phyloP scores from a whole-genome alignment of 805 yeast genomes.

The Lipomyces sp. region DNA sequence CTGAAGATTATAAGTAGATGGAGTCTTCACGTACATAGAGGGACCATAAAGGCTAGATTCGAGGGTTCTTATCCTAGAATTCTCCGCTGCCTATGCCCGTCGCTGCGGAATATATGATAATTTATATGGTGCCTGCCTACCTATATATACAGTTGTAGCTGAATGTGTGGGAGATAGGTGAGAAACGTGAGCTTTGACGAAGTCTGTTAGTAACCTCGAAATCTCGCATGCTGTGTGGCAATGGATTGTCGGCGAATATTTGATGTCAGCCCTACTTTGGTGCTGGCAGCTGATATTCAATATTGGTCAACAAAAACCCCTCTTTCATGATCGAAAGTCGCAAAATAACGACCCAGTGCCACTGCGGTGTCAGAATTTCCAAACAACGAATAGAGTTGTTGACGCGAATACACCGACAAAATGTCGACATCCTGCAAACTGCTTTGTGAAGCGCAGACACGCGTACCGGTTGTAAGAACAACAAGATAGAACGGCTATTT shows the following conservation, averaged over 20 bases:
- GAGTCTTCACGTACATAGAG: not conserved
- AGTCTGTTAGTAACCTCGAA: no score
- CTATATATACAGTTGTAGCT: no score
- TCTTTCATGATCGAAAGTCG: conserved; percentile 3
- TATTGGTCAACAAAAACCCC: conserved; percentile 4
- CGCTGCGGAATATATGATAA: no score
- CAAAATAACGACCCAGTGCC: conserved; percentile 19
- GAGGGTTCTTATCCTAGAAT: not conserved
- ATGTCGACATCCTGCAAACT: not conserved
- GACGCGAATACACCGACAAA: not conserved
- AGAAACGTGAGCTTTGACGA: no score
- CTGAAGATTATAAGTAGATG: not conserved
- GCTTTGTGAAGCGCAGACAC: conserved; percentile 17
- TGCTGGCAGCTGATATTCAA: not conserved
- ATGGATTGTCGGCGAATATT: no score
- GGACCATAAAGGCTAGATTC: not conserved
- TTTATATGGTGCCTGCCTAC: no score
- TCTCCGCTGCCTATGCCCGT: no score
- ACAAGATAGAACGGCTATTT: conserved; percentile 10
- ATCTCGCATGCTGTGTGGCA: no score
- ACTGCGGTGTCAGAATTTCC: conserved; percentile 2
- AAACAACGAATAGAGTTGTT: conserved; percentile 1
- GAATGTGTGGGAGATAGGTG: no score
- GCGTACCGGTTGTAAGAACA: conserved; percentile 11
- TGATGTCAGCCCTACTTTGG: not conserved